A percentile compares a stretch with the other conserved stretches of the same genome.
Evolutionary conservation across 192 early-diverging fungal genomes (phyloP).

Genomic region (Lobosporangium transversale): DNA sequence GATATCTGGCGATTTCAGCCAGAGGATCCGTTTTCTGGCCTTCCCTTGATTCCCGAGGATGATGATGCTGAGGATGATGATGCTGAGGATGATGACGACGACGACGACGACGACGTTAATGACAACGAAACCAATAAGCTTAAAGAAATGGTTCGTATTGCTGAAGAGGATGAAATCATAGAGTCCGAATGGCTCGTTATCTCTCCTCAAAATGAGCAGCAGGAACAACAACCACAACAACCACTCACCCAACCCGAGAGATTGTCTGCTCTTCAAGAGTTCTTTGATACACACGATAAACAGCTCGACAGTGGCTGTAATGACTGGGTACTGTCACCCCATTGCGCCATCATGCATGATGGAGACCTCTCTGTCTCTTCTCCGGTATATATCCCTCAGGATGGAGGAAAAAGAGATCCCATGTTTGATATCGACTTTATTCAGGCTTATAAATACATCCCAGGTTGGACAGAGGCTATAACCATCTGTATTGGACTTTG

Average conservation of each 20-base stretch:
- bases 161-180: conserved; percentile 26
- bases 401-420: neutral
- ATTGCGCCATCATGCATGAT: neutral
- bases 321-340: neutral
- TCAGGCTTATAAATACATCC: conserved; percentile 9
- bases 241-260: neutral
- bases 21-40: neutral
- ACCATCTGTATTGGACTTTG: neutral
- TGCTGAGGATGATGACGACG: neutral
- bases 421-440: neutral
- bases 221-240: neutral
- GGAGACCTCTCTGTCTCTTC: neutral
- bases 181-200: conserved; percentile 13
- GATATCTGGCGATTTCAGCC: neutral
- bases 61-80: neutral
- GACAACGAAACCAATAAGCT: neutral
- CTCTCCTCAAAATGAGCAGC: neutral
- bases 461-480: conserved; percentile 19
- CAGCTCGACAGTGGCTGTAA: neutral
- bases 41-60: neutral
- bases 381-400: neutral
- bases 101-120: neutral
- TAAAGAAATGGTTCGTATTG: conserved; percentile 12
- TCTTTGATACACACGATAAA: neutral
- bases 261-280: conserved; percentile 13